Evolutionary conservation across 2,329 filamentous ascomycete species (phyloP), one percentile per base, ranked within the genome.

Genomic region (Ceratocystis cubensis): DNA sequence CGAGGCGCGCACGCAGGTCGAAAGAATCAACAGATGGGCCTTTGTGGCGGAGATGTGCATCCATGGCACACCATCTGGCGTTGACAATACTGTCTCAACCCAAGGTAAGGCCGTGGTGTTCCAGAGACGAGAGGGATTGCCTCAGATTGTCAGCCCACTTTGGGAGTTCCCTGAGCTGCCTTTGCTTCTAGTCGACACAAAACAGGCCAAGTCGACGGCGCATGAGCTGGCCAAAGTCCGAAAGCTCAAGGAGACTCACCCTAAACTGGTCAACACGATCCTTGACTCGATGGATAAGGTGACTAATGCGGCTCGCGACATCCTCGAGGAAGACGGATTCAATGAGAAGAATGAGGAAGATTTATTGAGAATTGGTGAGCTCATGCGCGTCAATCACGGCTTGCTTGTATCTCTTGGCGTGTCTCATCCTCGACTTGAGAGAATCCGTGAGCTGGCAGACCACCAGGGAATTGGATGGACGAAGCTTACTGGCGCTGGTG

Each of bases 41-140:
- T 97, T 96, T 75, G 94, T 99, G 0, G 88, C 88, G 28, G 94
- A 99, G 75, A 88, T 97, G 85, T 94, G 91, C 76, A 96, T 97
- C 69, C 94, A 99, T 74, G 94, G 93, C 46, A 97, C 96, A 73
- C 94, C 94, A 0, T 96, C 91, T 0, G 94, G 94, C 0, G 90
- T 99, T 56, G 94, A 99, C 77, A 99, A 99, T 75, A 99, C 94
- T 2, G 93, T 99, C 33, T 83, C 93, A 13, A 89, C 92, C 13
- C 89, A 95, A 72, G 94, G 94, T 67, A 96, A 96, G 77, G 94
- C 92, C 0, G 91, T 99, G 1, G 80, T 97, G 2, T 99, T 96
- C 77, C 88, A 93, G 72, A 83, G 92, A 64, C 66, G 64, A 20
- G 66, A 68, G 48, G 66, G 66, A 17, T 50, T 68, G n/a, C 66